Conservation (phyloP, 176 grass and related monocot species). For the Carex myosuroides region DNA sequence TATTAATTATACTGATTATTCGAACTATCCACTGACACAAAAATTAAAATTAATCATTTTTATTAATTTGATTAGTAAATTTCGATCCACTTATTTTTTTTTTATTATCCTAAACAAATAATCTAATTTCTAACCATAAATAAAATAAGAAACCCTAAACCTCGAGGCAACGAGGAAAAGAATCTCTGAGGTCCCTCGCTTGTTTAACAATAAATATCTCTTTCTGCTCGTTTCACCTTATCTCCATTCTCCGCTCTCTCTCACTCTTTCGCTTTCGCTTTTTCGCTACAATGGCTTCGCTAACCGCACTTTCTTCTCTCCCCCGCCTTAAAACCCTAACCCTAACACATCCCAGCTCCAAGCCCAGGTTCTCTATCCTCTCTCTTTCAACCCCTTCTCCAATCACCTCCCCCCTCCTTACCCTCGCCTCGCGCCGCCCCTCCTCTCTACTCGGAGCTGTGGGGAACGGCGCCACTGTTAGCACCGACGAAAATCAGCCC, state of each 20-base stretch:
- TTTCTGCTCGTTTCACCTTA: conserved; percentile 6
- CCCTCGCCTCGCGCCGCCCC: background rate
- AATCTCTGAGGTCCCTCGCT: too few relatives aligned
- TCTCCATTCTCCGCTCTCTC: conserved; percentile 2
- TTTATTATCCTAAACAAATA: background rate
- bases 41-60: too few relatives aligned
- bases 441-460: background rate
- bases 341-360: background rate
- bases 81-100: too few relatives aligned
- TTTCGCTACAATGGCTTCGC: conserved; percentile 39
- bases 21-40: too few relatives aligned
- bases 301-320: conserved; percentile 34
- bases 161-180: background rate
- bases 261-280: background rate
- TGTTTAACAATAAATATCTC: background rate
- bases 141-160: conserved; percentile 7
- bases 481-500: conserved; percentile 60
- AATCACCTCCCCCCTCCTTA: background rate
- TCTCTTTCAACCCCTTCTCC: conserved; percentile 1
- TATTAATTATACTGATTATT: too few relatives aligned
- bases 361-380: background rate
- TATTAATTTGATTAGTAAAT: too few relatives aligned
- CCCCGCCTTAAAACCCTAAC: conserved; percentile 23
- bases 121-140: background rate
- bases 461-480: background rate